Evolutionary conservation across 2,329 filamentous ascomycete genomes (phyloP).

Genomic region (Sodiomyces alkalinus): DNA sequence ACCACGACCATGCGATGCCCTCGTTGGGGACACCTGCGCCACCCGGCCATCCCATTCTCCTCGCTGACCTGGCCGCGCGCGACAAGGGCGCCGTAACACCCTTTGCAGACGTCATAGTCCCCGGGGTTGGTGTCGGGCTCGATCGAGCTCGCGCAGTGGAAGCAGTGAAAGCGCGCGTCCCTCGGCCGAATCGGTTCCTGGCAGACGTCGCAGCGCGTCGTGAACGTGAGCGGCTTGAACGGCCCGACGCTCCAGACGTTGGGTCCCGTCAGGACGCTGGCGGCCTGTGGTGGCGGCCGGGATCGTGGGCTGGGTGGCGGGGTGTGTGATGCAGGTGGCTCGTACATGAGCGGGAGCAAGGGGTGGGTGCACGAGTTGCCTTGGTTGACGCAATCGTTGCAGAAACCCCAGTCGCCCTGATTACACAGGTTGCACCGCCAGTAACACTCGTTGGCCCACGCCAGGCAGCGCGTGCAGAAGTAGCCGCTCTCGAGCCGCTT

Average conservation of each 20-base stretch:
- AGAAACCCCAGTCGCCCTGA: slow-evolving; percentile 89
- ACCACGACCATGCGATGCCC: slow-evolving; percentile 78
- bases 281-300: slow-evolving; percentile 26
- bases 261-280: slow-evolving; percentile 31
- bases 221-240: slow-evolving; percentile 57
- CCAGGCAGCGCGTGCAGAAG: slow-evolving; percentile 66
- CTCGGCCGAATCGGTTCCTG: slow-evolving; percentile 54
- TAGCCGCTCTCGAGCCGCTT: slow-evolving; percentile 60
- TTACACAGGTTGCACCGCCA: slow-evolving; percentile 85
- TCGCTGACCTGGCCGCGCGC: slow-evolving; percentile 47
- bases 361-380: slow-evolving; percentile 70
- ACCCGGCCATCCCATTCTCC: slow-evolving; percentile 66
- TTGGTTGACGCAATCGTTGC: slow-evolving; percentile 72
- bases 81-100: slow-evolving; percentile 60
- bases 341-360: slow-evolving; percentile 60
- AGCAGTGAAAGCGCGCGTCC: slow-evolving; percentile 65
- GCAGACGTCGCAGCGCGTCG: slow-evolving; percentile 67
- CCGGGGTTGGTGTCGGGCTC: slow-evolving; percentile 35
- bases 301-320: slow-evolving; percentile 26
- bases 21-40: slow-evolving; percentile 58
- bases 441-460: slow-evolving; percentile 67
- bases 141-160: slow-evolving; percentile 45
- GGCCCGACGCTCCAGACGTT: slow-evolving; percentile 29
- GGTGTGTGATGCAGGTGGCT: slow-evolving; percentile 19
- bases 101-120: slow-evolving; percentile 75